phyloP scores from a whole-genome alignment of 805 yeast genomes.

The Candida tallmaniae region DNA sequence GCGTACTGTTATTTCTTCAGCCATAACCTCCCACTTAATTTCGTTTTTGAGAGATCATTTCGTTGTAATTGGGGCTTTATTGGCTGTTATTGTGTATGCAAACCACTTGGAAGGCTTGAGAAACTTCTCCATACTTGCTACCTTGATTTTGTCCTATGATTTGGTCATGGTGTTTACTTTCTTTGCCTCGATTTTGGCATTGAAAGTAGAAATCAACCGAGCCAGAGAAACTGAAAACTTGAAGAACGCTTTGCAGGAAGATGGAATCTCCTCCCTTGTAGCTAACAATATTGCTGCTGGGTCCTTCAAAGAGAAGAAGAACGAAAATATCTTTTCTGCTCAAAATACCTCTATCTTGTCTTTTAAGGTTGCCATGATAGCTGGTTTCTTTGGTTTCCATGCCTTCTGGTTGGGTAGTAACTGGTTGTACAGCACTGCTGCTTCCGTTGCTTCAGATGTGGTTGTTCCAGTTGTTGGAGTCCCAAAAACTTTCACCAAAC shows the following conservation, averaged over 20 bases:
- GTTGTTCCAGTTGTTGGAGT: conserved; percentile 11
- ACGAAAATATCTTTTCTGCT: conserved; percentile 19
- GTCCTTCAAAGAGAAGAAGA: conserved; percentile 23
- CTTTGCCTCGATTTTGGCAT: conserved; percentile 74
- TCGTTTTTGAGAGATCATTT: conserved; percentile 71
- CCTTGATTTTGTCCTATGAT: conserved; percentile 68
- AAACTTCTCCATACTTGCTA: conserved; percentile 74
- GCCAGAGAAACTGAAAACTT: conserved; percentile 79
- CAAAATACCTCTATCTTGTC: conserved; percentile 38
- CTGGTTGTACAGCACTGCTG: conserved; percentile 51
- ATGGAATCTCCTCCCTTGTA: conserved; percentile 71
- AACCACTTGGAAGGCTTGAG: conserved; percentile 66
- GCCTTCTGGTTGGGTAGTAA: conserved; percentile 65
- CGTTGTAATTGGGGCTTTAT: conserved; percentile 65
- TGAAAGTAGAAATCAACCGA: conserved; percentile 83
- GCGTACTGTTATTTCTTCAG: conserved; percentile 38
- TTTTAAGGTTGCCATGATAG: conserved; percentile 57
- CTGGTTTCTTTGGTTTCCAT: conserved; percentile 58
- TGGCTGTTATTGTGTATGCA: conserved; percentile 61
- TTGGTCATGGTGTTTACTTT: conserved; percentile 71
- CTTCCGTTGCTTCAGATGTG: conserved; percentile 1
- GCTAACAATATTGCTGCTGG: conserved; percentile 65
- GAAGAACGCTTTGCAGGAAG: conserved; percentile 83
- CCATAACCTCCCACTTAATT: conserved; percentile 38
- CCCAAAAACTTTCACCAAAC: conserved; percentile 38